Percentiles rank a stretch among this genome's conserved stretches.
Conservation (phyloP, 257 asterid genomes). For the Solanum rostratum region DNA sequence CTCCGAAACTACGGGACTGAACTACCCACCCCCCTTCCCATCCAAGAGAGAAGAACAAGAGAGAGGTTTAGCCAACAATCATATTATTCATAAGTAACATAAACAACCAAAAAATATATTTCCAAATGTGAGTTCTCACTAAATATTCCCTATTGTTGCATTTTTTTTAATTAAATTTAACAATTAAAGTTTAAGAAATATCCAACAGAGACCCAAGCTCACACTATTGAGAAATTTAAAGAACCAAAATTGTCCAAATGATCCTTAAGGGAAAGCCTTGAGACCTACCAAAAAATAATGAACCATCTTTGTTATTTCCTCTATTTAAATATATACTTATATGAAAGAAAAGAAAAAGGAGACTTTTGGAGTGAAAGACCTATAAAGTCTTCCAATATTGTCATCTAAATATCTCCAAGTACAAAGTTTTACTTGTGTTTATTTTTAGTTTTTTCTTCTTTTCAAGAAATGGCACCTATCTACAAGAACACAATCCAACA, state of each 20-base stretch:
- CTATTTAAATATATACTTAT: neutral
- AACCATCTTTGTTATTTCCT: neutral
- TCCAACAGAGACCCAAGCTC: neutral
- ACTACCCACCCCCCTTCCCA: too few relatives aligned
- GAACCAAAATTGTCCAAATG: neutral
- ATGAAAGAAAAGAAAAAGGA: neutral
- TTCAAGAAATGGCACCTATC: constrained; percentile 15
- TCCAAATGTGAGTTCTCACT: neutral
- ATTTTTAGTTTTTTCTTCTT: neutral
- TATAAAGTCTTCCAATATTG: neutral
- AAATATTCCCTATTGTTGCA: neutral
- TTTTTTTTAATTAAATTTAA: neutral
- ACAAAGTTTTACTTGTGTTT: neutral
- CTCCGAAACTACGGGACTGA: too few relatives aligned
- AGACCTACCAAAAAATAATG: neutral
- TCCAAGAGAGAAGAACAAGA: too few relatives aligned
- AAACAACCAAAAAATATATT: neutral
- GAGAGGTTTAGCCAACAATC: too few relatives aligned
- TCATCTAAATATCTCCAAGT: neutral
- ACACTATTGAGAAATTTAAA: neutral
- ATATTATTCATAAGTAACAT: neutral
- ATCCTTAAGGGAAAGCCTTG: neutral
- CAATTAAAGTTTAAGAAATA: neutral
- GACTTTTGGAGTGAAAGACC: neutral
- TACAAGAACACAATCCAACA: constrained; percentile 18